Conservation (phyloP, 2,329 filamentous ascomycete genomes). For the Colletotrichum spaethianum region DNA sequence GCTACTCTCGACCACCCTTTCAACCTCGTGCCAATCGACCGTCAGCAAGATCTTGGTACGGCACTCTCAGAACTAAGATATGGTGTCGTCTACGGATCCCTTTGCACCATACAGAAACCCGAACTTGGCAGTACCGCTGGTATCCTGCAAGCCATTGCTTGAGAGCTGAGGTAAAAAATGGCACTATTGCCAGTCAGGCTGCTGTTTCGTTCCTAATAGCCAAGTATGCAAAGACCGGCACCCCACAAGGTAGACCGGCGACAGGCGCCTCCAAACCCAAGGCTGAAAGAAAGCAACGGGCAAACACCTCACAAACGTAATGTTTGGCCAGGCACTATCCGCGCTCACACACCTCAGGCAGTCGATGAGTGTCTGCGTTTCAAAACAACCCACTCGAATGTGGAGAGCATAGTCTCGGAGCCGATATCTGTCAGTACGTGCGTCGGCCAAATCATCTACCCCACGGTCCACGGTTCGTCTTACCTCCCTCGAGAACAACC, state of each 20-base stretch:
- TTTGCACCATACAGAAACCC: neutral
- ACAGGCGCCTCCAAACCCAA: neutral
- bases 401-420: neutral
- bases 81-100: neutral
- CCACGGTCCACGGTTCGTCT: neutral
- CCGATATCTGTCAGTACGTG: constrained; percentile 2
- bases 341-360: neutral
- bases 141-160: neutral
- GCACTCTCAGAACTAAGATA: neutral
- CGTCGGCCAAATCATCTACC: neutral
- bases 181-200: neutral
- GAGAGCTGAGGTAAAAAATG: no score
- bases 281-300: neutral
- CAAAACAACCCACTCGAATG: neutral
- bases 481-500: neutral
- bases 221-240: neutral
- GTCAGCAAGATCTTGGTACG: neutral
- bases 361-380: neutral
- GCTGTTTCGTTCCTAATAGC: neutral
- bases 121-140: neutral
- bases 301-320: neutral
- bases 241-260: no score
- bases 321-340: neutral
- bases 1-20: neutral
- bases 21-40: neutral